Evolutionary conservation across 2,329 filamentous ascomycete genomes (phyloP), one percentile per base, ranked within the genome.

Genomic region (Exophiala oligosperma): DNA sequence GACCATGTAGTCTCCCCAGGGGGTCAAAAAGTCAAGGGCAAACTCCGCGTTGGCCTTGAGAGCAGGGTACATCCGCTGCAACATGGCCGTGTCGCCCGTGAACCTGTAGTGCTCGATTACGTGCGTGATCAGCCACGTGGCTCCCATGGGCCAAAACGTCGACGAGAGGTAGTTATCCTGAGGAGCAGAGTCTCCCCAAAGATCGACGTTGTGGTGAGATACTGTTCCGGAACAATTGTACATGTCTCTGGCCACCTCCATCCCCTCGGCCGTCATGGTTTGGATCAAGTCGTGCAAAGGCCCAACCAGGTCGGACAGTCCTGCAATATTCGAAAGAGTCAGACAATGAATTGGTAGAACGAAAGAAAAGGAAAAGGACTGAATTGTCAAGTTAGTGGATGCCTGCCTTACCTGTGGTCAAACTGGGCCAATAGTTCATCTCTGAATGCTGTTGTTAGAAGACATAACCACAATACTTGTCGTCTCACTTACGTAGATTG

Each of bases 41-140:
- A 72, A 72, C n/a, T 68, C 66, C 12, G 71, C 64, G 28, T 64
- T 68, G 11, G 67, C 68, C n/a, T 59, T 61, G 2, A 72, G 49
- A n/a, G 67, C 59, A 2, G 63, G 60, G 17, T 69, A 67, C 63
- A 67, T 68, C 1, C 52, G 55, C 1, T 35, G 40, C 2, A 71
- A 61, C 4, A 68, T 67, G 2, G 7, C 17, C 4, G 49, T 51
- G 38, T 70, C 57, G 7, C 65, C 57, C 1, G 76, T 79, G 62
- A 84, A 85, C 32, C 79, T 77, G 66, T 77, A 86, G 63, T 81
- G 76, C 57, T 86, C 82, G 70, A 76, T 81, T 1, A 86, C 79
- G 61, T 85, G 81, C 58, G 82, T 79, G 76, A 83, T 84, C 74
- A 84, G 79, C 84, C 83, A 86, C 1, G 81, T 80, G 1, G 79